phyloP scores from a whole-genome alignment of 352 stramenopile genomes.

The Phytophthora sp. region DNA sequence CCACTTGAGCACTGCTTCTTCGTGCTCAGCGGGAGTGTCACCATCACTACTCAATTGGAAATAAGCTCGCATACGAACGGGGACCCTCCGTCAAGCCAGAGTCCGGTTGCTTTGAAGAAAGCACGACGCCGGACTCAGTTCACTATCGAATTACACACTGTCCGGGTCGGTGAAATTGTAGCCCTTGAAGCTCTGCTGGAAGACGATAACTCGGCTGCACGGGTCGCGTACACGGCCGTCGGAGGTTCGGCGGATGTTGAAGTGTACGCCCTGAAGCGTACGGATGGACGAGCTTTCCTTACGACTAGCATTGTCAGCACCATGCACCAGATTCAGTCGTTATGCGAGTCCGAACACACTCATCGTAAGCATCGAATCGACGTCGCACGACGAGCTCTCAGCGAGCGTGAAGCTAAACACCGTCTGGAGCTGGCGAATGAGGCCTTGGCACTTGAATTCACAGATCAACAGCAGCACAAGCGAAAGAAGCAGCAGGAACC shows the following conservation, averaged over 20 bases:
- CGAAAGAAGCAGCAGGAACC: slow-evolving; percentile 28
- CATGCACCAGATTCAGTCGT: slow-evolving; percentile 11
- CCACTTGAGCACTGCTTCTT: slow-evolving; percentile 41
- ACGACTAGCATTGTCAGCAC: slow-evolving; percentile 6
- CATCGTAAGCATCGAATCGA: slow-evolving; percentile 29
- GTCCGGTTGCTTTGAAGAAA: slow-evolving; percentile 31
- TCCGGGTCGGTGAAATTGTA: slow-evolving; percentile 42
- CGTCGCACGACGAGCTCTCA: slow-evolving; percentile 16
- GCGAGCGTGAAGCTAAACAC: slow-evolving; percentile 17
- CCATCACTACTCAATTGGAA: slow-evolving; percentile 38
- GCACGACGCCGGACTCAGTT: slow-evolving; percentile 27
- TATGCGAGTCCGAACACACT: slow-evolving; percentile 20
- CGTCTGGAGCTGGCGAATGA: slow-evolving; percentile 24
- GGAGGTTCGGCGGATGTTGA: slow-evolving; percentile 49
- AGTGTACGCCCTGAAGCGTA: slow-evolving; percentile 47
- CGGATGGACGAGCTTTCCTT: slow-evolving; percentile 25
- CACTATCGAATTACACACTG: slow-evolving; percentile 44
- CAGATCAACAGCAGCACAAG: slow-evolving; percentile 24
- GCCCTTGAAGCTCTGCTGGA: slow-evolving; percentile 45
- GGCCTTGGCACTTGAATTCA: slow-evolving; percentile 30
- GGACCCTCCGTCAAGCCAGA: neutral
- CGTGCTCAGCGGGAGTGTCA: slow-evolving; percentile 47
- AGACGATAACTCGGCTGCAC: slow-evolving; percentile 19
- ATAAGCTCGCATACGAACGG: neutral
- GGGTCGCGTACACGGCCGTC: slow-evolving; percentile 29